Evolutionary conservation across 345 rosid species (phyloP).

Genomic region (Physaria fendleri): DNA sequence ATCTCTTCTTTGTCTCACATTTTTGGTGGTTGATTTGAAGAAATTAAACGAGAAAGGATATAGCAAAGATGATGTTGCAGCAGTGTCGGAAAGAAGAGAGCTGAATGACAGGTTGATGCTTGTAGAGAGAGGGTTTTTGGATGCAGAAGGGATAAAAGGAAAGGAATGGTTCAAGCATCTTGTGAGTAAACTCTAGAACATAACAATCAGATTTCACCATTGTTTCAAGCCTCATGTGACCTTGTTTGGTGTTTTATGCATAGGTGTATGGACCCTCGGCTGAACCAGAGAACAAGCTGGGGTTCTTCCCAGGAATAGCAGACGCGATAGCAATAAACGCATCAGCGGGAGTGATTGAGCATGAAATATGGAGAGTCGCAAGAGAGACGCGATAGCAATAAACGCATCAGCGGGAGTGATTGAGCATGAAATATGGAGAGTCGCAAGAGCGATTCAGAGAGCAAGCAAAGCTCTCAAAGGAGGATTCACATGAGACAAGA

Average conservation of each 20-base stretch:
- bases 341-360: constrained; percentile 40
- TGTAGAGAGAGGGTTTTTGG: constrained; percentile 89
- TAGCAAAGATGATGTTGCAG: constrained; percentile 18
- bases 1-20: not conserved
- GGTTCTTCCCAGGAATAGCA: constrained; percentile 73
- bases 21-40: constrained; percentile 34
- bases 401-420: constrained; percentile 28
- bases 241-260: not conserved
- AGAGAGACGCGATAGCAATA: constrained; percentile 54
- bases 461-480: constrained; percentile 76
- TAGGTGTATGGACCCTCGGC: constrained; percentile 74
- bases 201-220: not conserved
- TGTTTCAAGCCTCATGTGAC: not conserved
- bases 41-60: constrained; percentile 34
- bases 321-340: constrained; percentile 48
- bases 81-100: constrained; percentile 41
- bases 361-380: constrained; percentile 91
- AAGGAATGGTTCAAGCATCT: constrained; percentile 94
- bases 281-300: constrained; percentile 49
- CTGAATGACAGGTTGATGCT: constrained; percentile 84
- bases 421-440: constrained; percentile 88
- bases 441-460: constrained; percentile 77
- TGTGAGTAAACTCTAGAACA: constrained; percentile 34
- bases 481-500: constrained; percentile 28
- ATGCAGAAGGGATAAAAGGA: constrained; percentile 64